Percentiles rank a stretch among this genome's conserved stretches.
Conservation (phyloP, 176 grass and related monocot species). For the Otatea glauca region DNA sequence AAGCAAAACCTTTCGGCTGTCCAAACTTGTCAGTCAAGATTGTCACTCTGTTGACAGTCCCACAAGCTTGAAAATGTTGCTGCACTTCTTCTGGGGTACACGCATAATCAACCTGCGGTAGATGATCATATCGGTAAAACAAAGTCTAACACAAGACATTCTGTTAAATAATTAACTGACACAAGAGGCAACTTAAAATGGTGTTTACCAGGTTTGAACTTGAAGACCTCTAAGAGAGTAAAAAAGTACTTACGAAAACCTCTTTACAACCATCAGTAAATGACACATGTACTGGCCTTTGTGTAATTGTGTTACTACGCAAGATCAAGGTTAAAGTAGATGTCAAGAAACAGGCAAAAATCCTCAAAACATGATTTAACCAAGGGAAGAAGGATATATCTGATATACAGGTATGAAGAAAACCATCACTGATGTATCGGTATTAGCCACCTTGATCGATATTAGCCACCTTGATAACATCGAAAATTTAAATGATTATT, state of each 20-base stretch:
- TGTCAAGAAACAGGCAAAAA: background rate
- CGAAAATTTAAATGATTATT: background rate
- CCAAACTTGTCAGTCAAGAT: conserved; percentile 75
- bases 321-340: conserved; percentile 1
- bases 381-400: background rate
- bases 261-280: background rate
- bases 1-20: conserved; percentile 68
- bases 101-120: conserved; percentile 61
- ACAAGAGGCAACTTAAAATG: background rate
- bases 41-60: conserved; percentile 64
- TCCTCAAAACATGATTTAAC: background rate
- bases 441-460: background rate
- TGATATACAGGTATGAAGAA: background rate
- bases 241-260: background rate
- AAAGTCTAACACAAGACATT: background rate
- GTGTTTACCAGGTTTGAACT: background rate
- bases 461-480: background rate
- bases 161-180: background rate
- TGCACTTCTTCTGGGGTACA: conserved; percentile 72
- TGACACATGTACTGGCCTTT: background rate
- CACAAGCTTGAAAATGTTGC: conserved; percentile 73
- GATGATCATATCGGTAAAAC: conserved; percentile 11
- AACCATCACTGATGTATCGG: background rate
- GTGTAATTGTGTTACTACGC: background rate
- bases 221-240: background rate